Evolutionary conservation across 1,284 basidiomycete genomes (phyloP), one percentile per base, ranked within the genome.

Genomic region (Ganoderma lingzhi): DNA sequence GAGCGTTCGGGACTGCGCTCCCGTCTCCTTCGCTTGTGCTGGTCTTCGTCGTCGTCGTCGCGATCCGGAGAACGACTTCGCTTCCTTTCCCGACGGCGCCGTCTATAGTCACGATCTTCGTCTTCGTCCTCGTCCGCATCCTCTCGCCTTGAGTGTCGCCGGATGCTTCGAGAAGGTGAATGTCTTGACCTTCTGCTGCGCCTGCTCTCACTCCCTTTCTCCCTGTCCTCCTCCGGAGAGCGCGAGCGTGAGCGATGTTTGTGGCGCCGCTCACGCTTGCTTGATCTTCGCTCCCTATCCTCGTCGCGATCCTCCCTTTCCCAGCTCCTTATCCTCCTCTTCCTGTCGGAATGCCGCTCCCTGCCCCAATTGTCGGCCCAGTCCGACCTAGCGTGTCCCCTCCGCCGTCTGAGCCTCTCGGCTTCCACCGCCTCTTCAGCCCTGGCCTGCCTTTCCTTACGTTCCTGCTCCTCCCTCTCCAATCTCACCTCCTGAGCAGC

Each of bases 371-470:
- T 74, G 71, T 80, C 80, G 51, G 77, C 73, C 75, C 78, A 76
- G 45, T 73, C 70, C n/a, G 72, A 76, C 28, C 79, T 74, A 56
- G 74, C 76, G 39, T 80, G 78, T 28, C 80, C 82, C 70, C 81
- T 78, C 8, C 79, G 78, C 63, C 88, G 82, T 68, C 88, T 81
- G 69, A 86, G 77, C 68, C 86, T 84, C 76, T 90, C 89, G 12
- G 91, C 92, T 45, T 86, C 86, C 2, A 83, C 85, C 23, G 92
- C 93, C 77, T 94, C 92, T 75, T 91, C 87, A 2, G 92, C 93
- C 5, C 92, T 83, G 0, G 83, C 84, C 63, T 84, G 82, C 48
- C 90, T 80, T 71, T 93, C 91, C 63, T 75, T 82, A 67, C 87
- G 83, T 75, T 92, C 89, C 69, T 87, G 84, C 70, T 90, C 90